Percentiles rank a stretch among this genome's conserved stretches.
Conservation (phyloP, 345 rosid genomes). For the Tarenaya hassleriana region DNA sequence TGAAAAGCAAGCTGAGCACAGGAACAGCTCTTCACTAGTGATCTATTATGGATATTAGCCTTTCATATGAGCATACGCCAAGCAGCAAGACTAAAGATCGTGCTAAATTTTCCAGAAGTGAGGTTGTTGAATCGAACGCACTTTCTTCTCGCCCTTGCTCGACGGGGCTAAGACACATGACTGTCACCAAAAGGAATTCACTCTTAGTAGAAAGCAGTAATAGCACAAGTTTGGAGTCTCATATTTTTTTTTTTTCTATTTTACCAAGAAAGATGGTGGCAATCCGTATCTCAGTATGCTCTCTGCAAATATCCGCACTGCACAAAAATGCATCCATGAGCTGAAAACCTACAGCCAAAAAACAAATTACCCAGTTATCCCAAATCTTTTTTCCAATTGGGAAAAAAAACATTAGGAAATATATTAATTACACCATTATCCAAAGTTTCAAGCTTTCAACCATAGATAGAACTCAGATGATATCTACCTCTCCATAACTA, state of each 20-base stretch:
- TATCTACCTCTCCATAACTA: slow-evolving; percentile 85
- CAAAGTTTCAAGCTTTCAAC: background rate
- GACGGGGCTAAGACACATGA: slow-evolving; percentile 85
- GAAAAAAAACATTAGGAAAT: too few species aligned
- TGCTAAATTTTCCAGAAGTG: too few species aligned
- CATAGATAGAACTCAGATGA: too few species aligned
- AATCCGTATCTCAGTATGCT: slow-evolving; percentile 97
- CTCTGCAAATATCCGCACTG: slow-evolving; percentile 88
- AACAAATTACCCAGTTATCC: slow-evolving; percentile 9
- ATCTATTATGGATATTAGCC: too few species aligned
- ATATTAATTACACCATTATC: background rate
- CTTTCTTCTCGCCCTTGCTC: slow-evolving; percentile 84
- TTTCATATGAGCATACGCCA: too few species aligned
- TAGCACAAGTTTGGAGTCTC: slow-evolving; percentile 12
- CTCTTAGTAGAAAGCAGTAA: too few species aligned
- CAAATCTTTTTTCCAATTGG: background rate
- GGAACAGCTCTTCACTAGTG: slow-evolving; percentile 90
- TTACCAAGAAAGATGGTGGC: slow-evolving; percentile 96
- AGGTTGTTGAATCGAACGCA: slow-evolving; percentile 73
- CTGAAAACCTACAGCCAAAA: slow-evolving; percentile 93
- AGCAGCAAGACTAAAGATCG: too few species aligned
- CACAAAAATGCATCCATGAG: slow-evolving; percentile 99
- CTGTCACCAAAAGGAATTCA: slow-evolving; percentile 34
- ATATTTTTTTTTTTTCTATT: too few species aligned
- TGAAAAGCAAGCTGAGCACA: too few species aligned